Percentiles rank a stretch among this genome's conserved stretches.
Evolutionary conservation across 371 early-diverging fungal genomes (phyloP).

Genomic region (Parasitella parasitica): DNA sequence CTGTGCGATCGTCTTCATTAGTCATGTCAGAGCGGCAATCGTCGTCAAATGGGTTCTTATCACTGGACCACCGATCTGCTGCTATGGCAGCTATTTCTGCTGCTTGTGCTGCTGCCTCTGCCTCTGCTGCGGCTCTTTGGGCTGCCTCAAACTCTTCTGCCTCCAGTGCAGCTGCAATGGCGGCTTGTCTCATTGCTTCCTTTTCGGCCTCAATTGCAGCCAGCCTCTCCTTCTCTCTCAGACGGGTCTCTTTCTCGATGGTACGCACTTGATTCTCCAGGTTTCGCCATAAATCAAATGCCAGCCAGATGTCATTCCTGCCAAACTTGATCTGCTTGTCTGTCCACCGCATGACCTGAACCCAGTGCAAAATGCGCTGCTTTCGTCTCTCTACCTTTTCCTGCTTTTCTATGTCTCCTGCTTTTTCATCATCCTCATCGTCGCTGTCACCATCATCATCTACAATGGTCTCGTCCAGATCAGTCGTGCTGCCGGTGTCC

Average conservation of each 20-base stretch:
- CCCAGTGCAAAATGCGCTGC: conserved; percentile 8
- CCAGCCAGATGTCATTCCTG: conserved; percentile 54
- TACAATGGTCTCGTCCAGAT: background rate
- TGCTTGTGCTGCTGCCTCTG: conserved; percentile 43
- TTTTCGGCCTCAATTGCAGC: conserved; percentile 29
- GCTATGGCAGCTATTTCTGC: conserved; percentile 27
- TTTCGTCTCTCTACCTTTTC: background rate
- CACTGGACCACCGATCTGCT: conserved; percentile 20
- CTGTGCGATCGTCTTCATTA: conserved; percentile 38
- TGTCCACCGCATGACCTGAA: conserved; percentile 40
- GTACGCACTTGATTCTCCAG: conserved; percentile 74
- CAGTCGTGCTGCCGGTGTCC: background rate
- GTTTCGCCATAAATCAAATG: conserved; percentile 70
- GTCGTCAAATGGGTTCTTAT: conserved; percentile 36
- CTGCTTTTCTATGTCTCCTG: background rate
- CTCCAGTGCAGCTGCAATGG: conserved; percentile 34
- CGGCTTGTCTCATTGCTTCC: conserved; percentile 33
- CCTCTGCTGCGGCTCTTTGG: conserved; percentile 31
- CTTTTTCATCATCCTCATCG: background rate
- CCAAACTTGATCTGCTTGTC: conserved; percentile 43
- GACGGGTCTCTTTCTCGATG: conserved; percentile 66
- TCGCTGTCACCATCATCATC: background rate
- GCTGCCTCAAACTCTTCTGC: conserved; percentile 28
- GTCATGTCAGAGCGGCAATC: conserved; percentile 33
- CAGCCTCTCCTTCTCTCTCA: conserved; percentile 37